Percentiles rank a stretch among this genome's conserved stretches.
These are phyloP conservation scores for Aspergillus sclerotioniger DNA, from an alignment of 495 filamentous ascomycete species.

Conservation along the genomic window DNA sequence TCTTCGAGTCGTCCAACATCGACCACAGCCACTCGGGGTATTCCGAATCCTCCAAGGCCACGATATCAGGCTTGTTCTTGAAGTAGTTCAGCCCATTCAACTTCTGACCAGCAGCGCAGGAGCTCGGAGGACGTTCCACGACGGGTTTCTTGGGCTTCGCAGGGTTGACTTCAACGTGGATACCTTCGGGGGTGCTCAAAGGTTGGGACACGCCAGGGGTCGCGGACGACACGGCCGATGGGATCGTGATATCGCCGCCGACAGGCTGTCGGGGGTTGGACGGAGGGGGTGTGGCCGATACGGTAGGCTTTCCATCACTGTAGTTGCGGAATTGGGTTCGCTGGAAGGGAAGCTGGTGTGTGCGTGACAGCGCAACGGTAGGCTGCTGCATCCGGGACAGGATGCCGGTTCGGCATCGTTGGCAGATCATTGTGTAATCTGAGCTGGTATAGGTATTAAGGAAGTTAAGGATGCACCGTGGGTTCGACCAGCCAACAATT, in stretches of 20 bases:
- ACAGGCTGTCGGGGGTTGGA: conserved; percentile 50
- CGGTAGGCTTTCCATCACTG: conserved; percentile 44
- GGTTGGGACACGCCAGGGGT: conserved; percentile 48
- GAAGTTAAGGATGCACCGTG: not conserved
- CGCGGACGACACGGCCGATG: conserved; percentile 43
- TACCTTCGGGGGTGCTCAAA: conserved; percentile 40
- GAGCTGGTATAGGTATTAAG: not conserved
- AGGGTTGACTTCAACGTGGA: conserved; percentile 32
- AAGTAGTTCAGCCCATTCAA: conserved; percentile 84
- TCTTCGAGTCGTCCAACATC: conserved; percentile 57
- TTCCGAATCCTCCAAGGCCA: conserved; percentile 77
- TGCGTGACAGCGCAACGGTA: conserved; percentile 27
- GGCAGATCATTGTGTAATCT: conserved; percentile 44
- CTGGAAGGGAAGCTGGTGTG: conserved; percentile 28
- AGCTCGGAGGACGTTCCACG: conserved; percentile 39
- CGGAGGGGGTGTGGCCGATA: conserved; percentile 49
- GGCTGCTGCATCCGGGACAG: conserved; percentile 39
- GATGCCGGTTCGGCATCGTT: conserved; percentile 45
- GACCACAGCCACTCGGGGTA: conserved; percentile 93
- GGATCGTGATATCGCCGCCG: conserved; percentile 33
- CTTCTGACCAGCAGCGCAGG: conserved; percentile 65
- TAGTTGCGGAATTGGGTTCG: conserved; percentile 39
- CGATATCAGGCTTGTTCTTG: conserved; percentile 68
- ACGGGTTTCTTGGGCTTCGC: conserved; percentile 26
- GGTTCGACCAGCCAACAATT: not conserved